These are phyloP conservation scores for Venturia aucupariae DNA, from an alignment of 2,329 filamentous ascomycete genomes.

Conservation along the genomic window DNA sequence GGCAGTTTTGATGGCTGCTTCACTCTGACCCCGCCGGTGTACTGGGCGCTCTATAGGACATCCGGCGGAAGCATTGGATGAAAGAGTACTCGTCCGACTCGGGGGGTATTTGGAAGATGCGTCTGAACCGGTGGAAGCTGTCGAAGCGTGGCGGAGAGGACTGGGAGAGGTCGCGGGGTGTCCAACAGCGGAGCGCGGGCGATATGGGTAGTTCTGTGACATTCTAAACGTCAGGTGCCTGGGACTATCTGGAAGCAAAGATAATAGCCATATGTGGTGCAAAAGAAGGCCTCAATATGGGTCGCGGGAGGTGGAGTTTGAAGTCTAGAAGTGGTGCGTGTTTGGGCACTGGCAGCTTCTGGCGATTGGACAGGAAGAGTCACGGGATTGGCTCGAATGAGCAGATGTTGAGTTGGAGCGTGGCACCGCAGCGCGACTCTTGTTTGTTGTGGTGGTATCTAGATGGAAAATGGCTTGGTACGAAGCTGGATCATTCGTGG, in stretches of 20 bases:
- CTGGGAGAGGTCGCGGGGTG: conserved; percentile 35
- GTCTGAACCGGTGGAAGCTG: conserved; percentile 61
- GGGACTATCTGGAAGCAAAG: not conserved
- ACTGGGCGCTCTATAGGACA: conserved; percentile 34
- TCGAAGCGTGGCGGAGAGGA: conserved; percentile 54
- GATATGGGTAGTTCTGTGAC: conserved; percentile 19
- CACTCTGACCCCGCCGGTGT: conserved; percentile 70
- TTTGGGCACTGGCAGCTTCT: not conserved
- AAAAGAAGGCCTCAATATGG: conserved; percentile 3
- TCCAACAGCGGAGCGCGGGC: conserved; percentile 30
- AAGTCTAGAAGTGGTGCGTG: not conserved
- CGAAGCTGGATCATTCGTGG: too few species aligned
- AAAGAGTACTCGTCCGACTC: conserved; percentile 59
- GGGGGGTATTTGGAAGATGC: conserved; percentile 56
- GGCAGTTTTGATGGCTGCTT: conserved; percentile 48
- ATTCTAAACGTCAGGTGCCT: not conserved
- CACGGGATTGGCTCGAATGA: not conserved
- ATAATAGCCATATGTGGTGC: conserved; percentile 1
- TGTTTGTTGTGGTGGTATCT: not conserved
- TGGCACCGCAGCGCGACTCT: not conserved
- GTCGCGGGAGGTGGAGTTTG: too few species aligned
- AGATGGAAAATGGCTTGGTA: too few species aligned
- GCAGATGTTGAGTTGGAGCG: not conserved
- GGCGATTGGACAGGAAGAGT: not conserved
- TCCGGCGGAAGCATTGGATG: conserved; percentile 60